Conservation (phyloP, 2,329 filamentous ascomycete species). For the Ciborinia camelliae region DNA sequence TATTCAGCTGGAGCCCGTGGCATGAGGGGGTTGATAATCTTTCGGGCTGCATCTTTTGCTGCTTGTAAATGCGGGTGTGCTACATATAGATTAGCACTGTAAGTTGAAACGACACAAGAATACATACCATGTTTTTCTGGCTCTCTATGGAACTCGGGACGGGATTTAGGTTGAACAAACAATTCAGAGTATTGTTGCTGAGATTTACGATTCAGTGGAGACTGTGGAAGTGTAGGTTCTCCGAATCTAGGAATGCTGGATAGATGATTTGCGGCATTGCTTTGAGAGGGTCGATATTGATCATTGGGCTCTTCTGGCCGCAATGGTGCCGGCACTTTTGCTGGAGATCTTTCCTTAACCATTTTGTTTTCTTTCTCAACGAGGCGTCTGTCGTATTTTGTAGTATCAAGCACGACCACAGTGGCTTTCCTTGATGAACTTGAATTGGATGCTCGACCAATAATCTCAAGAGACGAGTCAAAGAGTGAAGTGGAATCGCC, state of each 20-base stretch:
- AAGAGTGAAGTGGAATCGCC: conserved; percentile 38
- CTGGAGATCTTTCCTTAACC: conserved; percentile 38
- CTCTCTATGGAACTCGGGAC: conserved; percentile 36
- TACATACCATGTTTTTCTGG: conserved; percentile 28
- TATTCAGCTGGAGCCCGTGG: conserved; percentile 32
- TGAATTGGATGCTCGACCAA: conserved; percentile 22
- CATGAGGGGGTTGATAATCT: conserved; percentile 31
- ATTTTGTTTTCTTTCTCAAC: conserved; percentile 26
- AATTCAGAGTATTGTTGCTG: conserved; percentile 30
- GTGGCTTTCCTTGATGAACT: conserved; percentile 21
- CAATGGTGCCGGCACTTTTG: conserved; percentile 30
- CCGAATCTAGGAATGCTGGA: conserved; percentile 35
- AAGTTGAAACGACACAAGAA: not conserved
- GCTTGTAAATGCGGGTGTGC: conserved; percentile 35
- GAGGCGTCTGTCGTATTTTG: conserved; percentile 7
- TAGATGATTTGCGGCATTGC: conserved; percentile 19
- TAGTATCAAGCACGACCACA: conserved; percentile 26
- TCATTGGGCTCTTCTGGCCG: conserved; percentile 29
- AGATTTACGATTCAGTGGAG: conserved; percentile 31
- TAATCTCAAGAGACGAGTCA: conserved; percentile 22
- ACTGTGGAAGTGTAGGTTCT: conserved; percentile 35
- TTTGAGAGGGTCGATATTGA: conserved; percentile 19
- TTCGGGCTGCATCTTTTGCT: conserved; percentile 31
- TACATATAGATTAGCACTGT: conserved; percentile 11
- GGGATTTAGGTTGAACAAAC: conserved; percentile 36